phyloP scores from a whole-genome alignment of 768 basidiomycete genomes.

The Leccinum rimulosum region DNA sequence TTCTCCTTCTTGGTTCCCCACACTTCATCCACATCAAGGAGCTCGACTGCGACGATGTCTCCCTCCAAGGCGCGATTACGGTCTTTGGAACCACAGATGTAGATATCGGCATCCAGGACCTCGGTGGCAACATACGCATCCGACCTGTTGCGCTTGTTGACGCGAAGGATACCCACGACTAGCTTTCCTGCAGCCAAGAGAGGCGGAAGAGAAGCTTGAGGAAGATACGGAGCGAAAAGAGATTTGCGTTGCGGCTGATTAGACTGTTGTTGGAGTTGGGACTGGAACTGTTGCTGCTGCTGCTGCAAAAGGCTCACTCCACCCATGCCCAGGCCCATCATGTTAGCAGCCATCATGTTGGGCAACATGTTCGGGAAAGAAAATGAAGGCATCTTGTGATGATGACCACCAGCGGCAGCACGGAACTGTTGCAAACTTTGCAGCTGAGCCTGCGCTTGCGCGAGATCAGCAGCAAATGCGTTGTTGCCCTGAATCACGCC shows the following conservation, averaged over 20 bases:
- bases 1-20: constrained; percentile 99
- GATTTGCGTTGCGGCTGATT: constrained; percentile 95
- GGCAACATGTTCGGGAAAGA: constrained; percentile 98
- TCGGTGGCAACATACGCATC: constrained; percentile 99
- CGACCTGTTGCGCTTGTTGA: constrained; percentile 97
- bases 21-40: constrained; percentile 96
- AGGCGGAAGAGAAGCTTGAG: constrained; percentile 95
- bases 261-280: constrained; percentile 90
- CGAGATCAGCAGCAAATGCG: constrained; percentile 78
- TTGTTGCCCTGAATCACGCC: constrained; percentile 66
- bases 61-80: constrained; percentile 98
- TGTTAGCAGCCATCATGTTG: constrained; percentile 95
- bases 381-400: constrained; percentile 96
- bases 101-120: constrained; percentile 97
- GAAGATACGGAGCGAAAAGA: constrained; percentile 96
- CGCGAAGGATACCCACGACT: constrained; percentile 94
- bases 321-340: constrained; percentile 86
- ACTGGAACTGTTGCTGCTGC: constrained; percentile 93
- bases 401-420: constrained; percentile 90
- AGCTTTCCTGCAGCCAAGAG: constrained; percentile 95
- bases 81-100: constrained; percentile 98
- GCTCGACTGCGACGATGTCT: constrained; percentile 96
- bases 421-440: constrained; percentile 97
- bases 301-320: constrained; percentile 87
- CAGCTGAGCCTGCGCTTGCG: constrained; percentile 94